Conservation (phyloP, 179 eudicot genomes). For the Pouteria campechiana region DNA sequence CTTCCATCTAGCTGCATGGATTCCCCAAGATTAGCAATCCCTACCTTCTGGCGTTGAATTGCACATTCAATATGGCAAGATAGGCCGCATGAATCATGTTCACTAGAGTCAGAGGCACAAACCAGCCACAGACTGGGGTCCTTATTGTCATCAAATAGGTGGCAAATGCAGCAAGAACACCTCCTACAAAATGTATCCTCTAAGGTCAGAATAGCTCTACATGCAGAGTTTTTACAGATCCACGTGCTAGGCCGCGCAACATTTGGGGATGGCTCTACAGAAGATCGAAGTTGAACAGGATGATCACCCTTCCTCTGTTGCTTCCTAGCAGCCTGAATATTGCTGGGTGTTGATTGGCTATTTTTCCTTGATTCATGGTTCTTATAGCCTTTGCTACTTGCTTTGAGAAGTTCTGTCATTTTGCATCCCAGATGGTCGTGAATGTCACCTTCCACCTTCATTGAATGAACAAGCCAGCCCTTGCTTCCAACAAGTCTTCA, state of each 20-base stretch:
- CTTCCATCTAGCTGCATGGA: conserved; percentile 75
- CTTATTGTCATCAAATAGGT: conserved; percentile 80
- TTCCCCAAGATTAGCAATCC: conserved; percentile 61
- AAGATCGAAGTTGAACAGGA: conserved; percentile 31
- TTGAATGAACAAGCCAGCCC: no score
- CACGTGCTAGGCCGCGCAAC: conserved; percentile 28
- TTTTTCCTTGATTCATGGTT: conserved; percentile 36
- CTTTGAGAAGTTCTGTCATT: conserved; percentile 45
- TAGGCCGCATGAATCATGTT: conserved; percentile 55
- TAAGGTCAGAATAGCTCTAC: conserved; percentile 45
- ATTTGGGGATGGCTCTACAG: conserved; percentile 27
- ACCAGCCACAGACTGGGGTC: conserved; percentile 96
- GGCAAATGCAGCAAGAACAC: conserved; percentile 95
- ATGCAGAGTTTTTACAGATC: conserved; percentile 84
- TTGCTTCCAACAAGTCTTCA: no score
- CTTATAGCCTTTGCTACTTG: conserved; percentile 35
- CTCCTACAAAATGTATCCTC: conserved; percentile 67
- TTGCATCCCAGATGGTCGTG: no score
- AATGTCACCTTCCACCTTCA: no score
- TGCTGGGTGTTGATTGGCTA: conserved; percentile 24
- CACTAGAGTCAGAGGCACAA: conserved; percentile 51
- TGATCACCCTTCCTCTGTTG: conserved; percentile 53
- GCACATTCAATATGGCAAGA: conserved; percentile 97
- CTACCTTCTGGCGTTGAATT: conserved; percentile 39
- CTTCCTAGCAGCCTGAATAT: conserved; percentile 30